Conservation (phyloP, 345 rosid species). For the Populus deltoides region DNA sequence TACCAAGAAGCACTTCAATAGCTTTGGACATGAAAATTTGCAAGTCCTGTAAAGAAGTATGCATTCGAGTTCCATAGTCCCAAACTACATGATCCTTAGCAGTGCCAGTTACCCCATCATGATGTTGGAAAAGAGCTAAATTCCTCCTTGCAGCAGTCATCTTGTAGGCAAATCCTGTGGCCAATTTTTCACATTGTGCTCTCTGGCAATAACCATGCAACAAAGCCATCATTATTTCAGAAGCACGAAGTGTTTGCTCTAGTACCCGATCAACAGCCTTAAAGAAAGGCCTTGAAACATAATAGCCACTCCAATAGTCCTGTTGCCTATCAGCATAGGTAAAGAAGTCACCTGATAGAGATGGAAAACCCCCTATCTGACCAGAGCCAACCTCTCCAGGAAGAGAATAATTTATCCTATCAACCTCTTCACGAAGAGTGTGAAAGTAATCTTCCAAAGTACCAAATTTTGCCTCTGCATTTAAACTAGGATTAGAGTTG, state of each 20-base stretch:
- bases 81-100: slow-evolving; percentile 90
- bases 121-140: slow-evolving; percentile 98
- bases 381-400: slow-evolving; percentile 81
- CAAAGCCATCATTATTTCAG: slow-evolving; percentile 86
- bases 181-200: slow-evolving; percentile 79
- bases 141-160: slow-evolving; percentile 94
- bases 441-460: slow-evolving; percentile 87
- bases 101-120: slow-evolving; percentile 97
- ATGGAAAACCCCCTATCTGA: slow-evolving; percentile 84
- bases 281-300: slow-evolving; percentile 95
- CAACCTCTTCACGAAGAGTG: slow-evolving; percentile 78
- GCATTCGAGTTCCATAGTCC: slow-evolving; percentile 92
- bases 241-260: slow-evolving; percentile 83
- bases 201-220: slow-evolving; percentile 86
- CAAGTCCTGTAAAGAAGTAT: slow-evolving; percentile 82
- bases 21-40: slow-evolving; percentile 97
- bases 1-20: slow-evolving; percentile 77
- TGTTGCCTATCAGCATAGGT: slow-evolving; percentile 91
- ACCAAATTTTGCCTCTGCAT: slow-evolving; percentile 87
- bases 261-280: slow-evolving; percentile 97
- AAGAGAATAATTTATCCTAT: slow-evolving; percentile 71
- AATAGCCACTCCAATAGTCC: slow-evolving; percentile 99
- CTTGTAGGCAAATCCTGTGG: slow-evolving; percentile 68
- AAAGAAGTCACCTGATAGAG: slow-evolving; percentile 94
- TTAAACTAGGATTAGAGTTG: slow-evolving; percentile 78